Evolutionary conservation across 2,329 filamentous ascomycete species (phyloP), one percentile per base, ranked within the genome.

Genomic region (Epichloe festucae): DNA sequence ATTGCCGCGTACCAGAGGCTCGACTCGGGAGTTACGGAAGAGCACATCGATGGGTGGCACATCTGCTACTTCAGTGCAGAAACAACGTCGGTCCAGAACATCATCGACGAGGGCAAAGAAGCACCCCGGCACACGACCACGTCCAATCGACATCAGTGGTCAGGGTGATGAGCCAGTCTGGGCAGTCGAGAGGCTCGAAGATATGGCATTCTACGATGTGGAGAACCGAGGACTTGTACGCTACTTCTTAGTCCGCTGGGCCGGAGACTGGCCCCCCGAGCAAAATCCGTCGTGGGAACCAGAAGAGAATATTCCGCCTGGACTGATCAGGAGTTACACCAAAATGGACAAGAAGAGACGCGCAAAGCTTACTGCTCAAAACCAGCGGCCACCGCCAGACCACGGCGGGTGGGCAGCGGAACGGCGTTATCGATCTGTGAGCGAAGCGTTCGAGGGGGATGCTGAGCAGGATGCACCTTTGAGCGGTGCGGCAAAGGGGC

Each of bases 241-340:
- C 3, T 70, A 69, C 52, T 81, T 76, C 60, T 66, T 72, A 34
- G 76, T 81, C 1, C 70, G 73, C 6, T 81, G 78, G 78, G 72
- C 71, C 44, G 78, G 78, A 7, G 63, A 77, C 53, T 81, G 78
- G 78, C 75, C 77, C 0, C 0, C 63, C 69, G 73, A 72, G 8
- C 70, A 79, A 58, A 79, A 81, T 51, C 75, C 76, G 0, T 75
- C 77, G 0, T 81, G 78, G 78, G 78, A 81, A 57, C 77, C 77
- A 0, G 71, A 74, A 55, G 69, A 69, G 3, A 77, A 79, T 49
- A 70, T 81, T 2, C 62, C 73, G 0, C 52, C 59, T 0, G 53
- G 53, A 0, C 58, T 79, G 40, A 64, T 78, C 1, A 63, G 61
- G 6, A 63, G 63, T 2, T 81, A 73, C 52, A 53, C 63, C 8